Base-by-base conservation (phyloP, 306 rosid genomes). In the Sphenostylis stenocarpa region DNA sequence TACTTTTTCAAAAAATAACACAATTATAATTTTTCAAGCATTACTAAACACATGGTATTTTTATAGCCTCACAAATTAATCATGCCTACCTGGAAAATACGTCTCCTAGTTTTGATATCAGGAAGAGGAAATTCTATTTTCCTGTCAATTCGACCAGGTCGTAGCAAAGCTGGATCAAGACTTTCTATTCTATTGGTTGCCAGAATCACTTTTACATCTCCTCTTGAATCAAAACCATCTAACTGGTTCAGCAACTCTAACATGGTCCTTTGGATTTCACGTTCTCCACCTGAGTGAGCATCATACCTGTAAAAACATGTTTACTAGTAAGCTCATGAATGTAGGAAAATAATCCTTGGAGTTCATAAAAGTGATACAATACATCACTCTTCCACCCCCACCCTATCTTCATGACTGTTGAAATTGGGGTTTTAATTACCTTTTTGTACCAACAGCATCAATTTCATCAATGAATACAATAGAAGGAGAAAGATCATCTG, bases 261-360 rank as follows among this genome's bases (percentile, higher is more conserved):
- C 98, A 96, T 91, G 43, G 97, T 96, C 83, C 98, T 87, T 56
- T 96, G 98, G 58, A 92, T 96, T 86, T 96, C 99, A 31, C 99
- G 96, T 67, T 95, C 99, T 79, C 99, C 99, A 60, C 99, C 99
- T 1, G 99, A 95, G 82, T 95, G 96, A 26, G 99, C 99, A 67
- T 95, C 99, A 48, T 95, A 95, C 88, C 99, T 95, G 83, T 53
- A 77, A 49, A 52, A 47, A 31, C 36, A 80, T 36, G 73, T 51
- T 15, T 24, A 64, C 70, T 56, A 78, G 76, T 61, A 71, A 61
- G 48, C 34, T 49, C 72, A 17, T 47, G 21, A 75, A 64, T 20
- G 36, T 21, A 63, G 21, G 58, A 43, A 74, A 61, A 74, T 16
- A 73, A 73, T 56, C 36, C 15, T 17, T 16, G 16, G 67, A 69